A percentile compares a stretch with the other conserved stretches of the same genome.
Evolutionary conservation across 2,329 filamentous ascomycete species (phyloP).

Genomic region (Capronia coronata): DNA sequence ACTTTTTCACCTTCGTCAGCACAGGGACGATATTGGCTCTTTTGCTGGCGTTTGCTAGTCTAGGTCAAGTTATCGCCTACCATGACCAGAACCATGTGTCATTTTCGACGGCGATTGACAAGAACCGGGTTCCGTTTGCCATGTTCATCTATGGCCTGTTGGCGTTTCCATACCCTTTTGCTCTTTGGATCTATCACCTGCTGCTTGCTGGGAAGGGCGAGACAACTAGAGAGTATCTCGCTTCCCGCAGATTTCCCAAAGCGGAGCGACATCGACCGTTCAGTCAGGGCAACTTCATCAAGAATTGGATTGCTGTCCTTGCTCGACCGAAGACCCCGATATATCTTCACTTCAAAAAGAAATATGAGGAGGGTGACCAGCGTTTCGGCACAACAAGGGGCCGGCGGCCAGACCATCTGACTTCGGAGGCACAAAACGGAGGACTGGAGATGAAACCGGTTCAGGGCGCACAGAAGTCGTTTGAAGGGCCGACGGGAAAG

Average conservation of each 20-base stretch:
- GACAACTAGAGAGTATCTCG: slow-evolving; percentile 92
- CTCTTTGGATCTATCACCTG: slow-evolving; percentile 79
- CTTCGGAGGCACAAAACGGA: slow-evolving; percentile 48
- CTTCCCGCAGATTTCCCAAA: slow-evolving; percentile 90
- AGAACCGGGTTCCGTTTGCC: slow-evolving; percentile 75
- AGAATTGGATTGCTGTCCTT: slow-evolving; percentile 76
- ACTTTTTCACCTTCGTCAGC: slow-evolving; percentile 88
- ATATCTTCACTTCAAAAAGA: slow-evolving; percentile 78
- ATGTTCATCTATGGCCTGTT: slow-evolving; percentile 79
- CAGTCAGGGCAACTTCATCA: slow-evolving; percentile 65
- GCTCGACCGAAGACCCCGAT: slow-evolving; percentile 78
- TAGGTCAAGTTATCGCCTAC: slow-evolving; percentile 77
- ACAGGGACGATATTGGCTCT: slow-evolving; percentile 68
- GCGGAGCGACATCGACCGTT: slow-evolving; percentile 88
- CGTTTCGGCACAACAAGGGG: slow-evolving; percentile 60
- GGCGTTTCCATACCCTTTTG: slow-evolving; percentile 70
- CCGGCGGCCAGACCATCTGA: slow-evolving; percentile 45
- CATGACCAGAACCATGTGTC: slow-evolving; percentile 55
- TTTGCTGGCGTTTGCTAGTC: slow-evolving; percentile 67
- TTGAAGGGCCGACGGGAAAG: slow-evolving; percentile 26
- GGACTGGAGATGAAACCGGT: slow-evolving; percentile 64
- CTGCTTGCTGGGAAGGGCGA: slow-evolving; percentile 87
- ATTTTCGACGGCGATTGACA: slow-evolving; percentile 61
- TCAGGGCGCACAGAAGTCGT: slow-evolving; percentile 39
- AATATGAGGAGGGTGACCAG: slow-evolving; percentile 75